phyloP scores from a whole-genome alignment of 176 grass and related monocot species.

The Hordeum vulgare region DNA sequence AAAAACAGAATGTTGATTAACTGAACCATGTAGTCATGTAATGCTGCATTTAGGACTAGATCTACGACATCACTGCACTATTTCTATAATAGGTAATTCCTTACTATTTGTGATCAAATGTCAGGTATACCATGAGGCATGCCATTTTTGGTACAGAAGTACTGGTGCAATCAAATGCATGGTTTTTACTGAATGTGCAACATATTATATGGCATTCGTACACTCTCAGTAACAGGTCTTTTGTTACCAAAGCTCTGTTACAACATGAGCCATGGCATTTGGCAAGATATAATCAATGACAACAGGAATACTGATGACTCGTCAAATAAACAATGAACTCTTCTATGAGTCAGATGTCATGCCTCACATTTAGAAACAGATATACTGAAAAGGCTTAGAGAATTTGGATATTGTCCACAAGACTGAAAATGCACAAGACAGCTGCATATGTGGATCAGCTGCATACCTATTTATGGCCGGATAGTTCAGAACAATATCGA shows the following conservation, averaged over 20 bases:
- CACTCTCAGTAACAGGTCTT: no score
- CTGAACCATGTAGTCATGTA: neutral
- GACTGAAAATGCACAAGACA: neutral
- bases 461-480: slow-evolving; percentile 74
- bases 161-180: no score
- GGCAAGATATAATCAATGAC: neutral
- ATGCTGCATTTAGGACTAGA: no score
- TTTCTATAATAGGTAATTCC: no score
- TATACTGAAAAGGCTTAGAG: neutral
- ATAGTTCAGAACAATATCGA: slow-evolving; percentile 60
- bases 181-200: no score
- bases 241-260: neutral
- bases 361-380: neutral
- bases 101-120: no score
- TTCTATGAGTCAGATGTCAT: neutral
- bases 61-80: no score
- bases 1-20: neutral
- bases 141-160: no score
- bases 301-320: no score
- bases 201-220: no score
- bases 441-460: neutral
- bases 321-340: no score
- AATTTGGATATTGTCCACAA: neutral
- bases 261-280: neutral
- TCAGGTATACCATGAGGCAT: no score